phyloP scores from a whole-genome alignment of 2,329 filamentous ascomycete species.

The Phaeoacremonium minimum region DNA sequence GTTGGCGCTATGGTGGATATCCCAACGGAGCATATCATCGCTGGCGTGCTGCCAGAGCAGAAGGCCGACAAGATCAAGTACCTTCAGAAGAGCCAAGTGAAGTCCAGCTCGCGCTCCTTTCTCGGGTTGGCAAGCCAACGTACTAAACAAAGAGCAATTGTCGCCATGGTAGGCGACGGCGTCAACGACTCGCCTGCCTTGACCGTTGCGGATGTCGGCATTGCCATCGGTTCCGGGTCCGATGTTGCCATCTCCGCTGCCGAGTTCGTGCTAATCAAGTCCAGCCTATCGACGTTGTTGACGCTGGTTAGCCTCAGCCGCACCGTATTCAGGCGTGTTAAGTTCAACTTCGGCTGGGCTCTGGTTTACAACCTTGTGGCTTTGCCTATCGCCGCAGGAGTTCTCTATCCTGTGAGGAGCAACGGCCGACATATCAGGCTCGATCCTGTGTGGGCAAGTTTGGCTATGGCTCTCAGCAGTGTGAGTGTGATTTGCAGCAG shows the following conservation, averaged over 20 bases:
- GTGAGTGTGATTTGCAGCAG: conserved; percentile 61
- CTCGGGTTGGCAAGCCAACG: conserved; percentile 3
- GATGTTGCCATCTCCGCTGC: conserved; percentile 65
- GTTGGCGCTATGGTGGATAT: conserved; percentile 57
- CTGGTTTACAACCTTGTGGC: conserved; percentile 61
- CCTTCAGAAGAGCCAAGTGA: conserved; percentile 18
- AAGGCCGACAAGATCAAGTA: conserved; percentile 37
- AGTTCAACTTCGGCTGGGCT: conserved; percentile 67
- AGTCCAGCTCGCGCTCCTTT: conserved; percentile 2
- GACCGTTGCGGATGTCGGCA: conserved; percentile 61
- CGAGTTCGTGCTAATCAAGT: conserved; percentile 61
- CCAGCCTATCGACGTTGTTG: conserved; percentile 53
- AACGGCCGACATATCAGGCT: conserved; percentile 30
- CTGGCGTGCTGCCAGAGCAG: conserved; percentile 51
- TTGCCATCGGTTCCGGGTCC: conserved; percentile 64
- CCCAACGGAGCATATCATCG: conserved; percentile 51
- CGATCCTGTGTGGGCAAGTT: conserved; percentile 31
- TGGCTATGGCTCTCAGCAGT: conserved; percentile 64
- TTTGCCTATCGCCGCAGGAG: conserved; percentile 62
- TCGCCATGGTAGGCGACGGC: conserved; percentile 69
- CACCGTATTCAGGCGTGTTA: conserved; percentile 59
- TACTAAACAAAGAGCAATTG: conserved; percentile 36
- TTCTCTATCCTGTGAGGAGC: conserved; percentile 53
- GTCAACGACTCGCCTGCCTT: conserved; percentile 68
- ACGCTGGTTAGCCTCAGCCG: conserved; percentile 56